Percentiles rank a stretch among this genome's conserved stretches.
These are phyloP conservation scores for Carpinus fangiana DNA, from an alignment of 306 rosid genomes.

Conservation along the genomic window DNA sequence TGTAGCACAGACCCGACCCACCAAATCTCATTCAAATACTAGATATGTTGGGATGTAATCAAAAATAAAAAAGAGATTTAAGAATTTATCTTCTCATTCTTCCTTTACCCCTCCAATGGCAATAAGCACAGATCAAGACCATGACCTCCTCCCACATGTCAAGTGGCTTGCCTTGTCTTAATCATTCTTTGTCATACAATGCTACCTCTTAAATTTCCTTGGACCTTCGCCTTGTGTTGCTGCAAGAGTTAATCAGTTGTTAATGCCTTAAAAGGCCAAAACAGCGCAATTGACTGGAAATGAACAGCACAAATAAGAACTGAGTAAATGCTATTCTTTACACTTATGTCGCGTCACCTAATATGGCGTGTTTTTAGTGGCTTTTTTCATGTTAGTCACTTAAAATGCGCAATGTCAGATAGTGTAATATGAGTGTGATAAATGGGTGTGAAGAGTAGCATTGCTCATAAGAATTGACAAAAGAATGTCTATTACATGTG, in stretches of 20 bases:
- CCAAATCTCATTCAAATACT: not conserved
- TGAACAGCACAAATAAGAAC: not conserved
- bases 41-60: not conserved
- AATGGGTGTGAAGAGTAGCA: no score
- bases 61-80: not conserved
- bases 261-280: constrained; percentile 8
- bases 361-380: no score
- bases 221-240: constrained; percentile 33
- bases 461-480: not conserved
- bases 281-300: not conserved
- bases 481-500: not conserved
- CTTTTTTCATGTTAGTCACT: no score
- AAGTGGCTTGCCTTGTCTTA: not conserved
- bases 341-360: no score
- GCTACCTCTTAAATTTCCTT: constrained; percentile 26
- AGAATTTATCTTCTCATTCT: not conserved
- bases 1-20: not conserved
- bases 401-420: no score
- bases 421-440: no score
- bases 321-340: not conserved
- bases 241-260: constrained; percentile 26
- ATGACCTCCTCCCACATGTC: not conserved
- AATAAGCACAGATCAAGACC: not conserved
- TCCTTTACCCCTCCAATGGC: not conserved
- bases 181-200: constrained; percentile 17